A percentile compares a stretch with the other conserved stretches of the same genome.
Conservation (phyloP, 2,329 filamentous ascomycete genomes). For the Curvularia eragrostidis region DNA sequence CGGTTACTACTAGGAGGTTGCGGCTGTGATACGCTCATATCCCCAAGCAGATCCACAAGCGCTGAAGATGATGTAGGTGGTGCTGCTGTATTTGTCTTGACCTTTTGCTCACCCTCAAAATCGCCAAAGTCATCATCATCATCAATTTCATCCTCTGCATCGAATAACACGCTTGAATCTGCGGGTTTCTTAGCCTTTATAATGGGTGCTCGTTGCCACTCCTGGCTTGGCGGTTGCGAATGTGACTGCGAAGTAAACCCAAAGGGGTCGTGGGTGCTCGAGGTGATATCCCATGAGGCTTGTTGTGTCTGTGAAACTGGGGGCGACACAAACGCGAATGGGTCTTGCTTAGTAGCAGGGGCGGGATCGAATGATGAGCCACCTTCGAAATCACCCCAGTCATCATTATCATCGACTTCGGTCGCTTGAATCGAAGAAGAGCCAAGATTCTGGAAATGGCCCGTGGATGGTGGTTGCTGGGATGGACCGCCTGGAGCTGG, state of each 20-base stretch:
- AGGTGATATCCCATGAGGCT: conserved; percentile 12
- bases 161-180: conserved; percentile 51
- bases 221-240: conserved; percentile 18
- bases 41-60: conserved; percentile 37
- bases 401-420: conserved; percentile 41
- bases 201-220: conserved; percentile 37
- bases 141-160: conserved; percentile 47
- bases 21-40: conserved; percentile 33
- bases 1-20: conserved; percentile 11
- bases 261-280: conserved; percentile 23
- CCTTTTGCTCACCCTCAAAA: conserved; percentile 36
- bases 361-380: conserved; percentile 27
- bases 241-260: conserved; percentile 9
- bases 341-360: conserved; percentile 25
- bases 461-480: conserved; percentile 19
- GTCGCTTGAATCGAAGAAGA: conserved; percentile 3
- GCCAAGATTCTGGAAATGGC: conserved; percentile 12
- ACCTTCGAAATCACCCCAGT: conserved; percentile 53
- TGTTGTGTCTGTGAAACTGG: conserved; percentile 22
- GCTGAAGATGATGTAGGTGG: conserved; percentile 22
- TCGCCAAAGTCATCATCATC: conserved; percentile 52
- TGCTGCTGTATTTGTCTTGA: conserved; percentile 2
- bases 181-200: conserved; percentile 42
- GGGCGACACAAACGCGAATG: conserved; percentile 23
- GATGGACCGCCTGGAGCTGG: conserved; percentile 22